Conservation (phyloP, 495 filamentous ascomycete genomes). For the Penicillium salamii region DNA sequence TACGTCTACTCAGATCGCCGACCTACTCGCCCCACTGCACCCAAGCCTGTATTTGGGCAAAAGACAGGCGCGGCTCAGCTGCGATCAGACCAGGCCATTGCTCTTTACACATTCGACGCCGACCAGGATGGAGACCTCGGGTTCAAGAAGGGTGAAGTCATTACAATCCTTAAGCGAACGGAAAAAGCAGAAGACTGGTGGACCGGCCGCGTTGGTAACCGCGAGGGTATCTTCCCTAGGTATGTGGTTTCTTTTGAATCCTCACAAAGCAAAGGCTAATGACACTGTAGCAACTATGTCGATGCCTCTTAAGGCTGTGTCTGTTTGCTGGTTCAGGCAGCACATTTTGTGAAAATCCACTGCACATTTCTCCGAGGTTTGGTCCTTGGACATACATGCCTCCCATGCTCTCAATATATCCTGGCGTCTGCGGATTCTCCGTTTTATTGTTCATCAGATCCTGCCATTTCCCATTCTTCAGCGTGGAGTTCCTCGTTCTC, state of each 20-base stretch:
- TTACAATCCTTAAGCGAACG: slow-evolving; percentile 97
- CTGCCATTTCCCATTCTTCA: slow-evolving; percentile 14
- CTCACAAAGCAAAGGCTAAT: slow-evolving; percentile 5
- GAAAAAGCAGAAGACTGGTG: slow-evolving; percentile 91
- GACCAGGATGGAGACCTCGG: slow-evolving; percentile 90
- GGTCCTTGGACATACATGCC: slow-evolving; percentile 14
- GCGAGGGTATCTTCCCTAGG: slow-evolving; percentile 63
- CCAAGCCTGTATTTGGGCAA: slow-evolving; percentile 77
- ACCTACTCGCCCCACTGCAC: slow-evolving; percentile 69
- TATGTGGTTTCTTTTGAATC: slow-evolving; percentile 20
- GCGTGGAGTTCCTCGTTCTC: slow-evolving; percentile 25
- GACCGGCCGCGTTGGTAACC: slow-evolving; percentile 62
- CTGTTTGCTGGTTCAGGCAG: slow-evolving; percentile 18
- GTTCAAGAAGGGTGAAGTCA: slow-evolving; percentile 96
- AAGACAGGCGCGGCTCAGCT: slow-evolving; percentile 56
- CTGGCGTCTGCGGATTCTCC: slow-evolving; percentile 11
- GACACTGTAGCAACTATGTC: slow-evolving; percentile 41
- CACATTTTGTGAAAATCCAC: slow-evolving; percentile 20
- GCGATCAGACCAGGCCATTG: slow-evolving; percentile 81
- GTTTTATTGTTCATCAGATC: background rate
- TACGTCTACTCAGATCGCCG: slow-evolving; percentile 59
- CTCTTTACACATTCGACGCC: slow-evolving; percentile 88
- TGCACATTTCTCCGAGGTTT: slow-evolving; percentile 4
- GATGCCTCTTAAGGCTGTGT: slow-evolving; percentile 30
- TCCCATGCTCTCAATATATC: slow-evolving; percentile 13